These are phyloP conservation scores for Fusarium decemcellulare DNA, from an alignment of 2,329 filamentous ascomycete species.

Conservation along the genomic window DNA sequence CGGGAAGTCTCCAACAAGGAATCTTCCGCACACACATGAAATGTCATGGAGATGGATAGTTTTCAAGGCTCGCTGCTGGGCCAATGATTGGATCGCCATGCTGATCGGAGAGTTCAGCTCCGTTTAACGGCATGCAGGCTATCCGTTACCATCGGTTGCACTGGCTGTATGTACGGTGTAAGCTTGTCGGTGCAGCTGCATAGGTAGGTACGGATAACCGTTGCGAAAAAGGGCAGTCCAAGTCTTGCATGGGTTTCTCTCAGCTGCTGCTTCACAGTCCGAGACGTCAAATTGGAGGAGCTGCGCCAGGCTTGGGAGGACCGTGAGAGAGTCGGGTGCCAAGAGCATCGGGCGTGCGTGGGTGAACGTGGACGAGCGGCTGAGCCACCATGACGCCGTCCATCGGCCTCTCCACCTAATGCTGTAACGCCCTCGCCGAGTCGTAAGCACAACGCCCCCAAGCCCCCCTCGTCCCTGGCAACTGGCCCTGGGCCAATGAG, in stretches of 20 bases:
- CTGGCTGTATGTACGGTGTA: background rate
- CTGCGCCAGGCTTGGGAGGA: conserved; percentile 34
- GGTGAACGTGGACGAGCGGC: conserved; percentile 25
- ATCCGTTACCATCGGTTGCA: background rate
- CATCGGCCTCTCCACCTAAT: background rate
- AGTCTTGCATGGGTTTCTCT: conserved; percentile 8
- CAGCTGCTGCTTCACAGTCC: conserved; percentile 31
- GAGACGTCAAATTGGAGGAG: conserved; percentile 26
- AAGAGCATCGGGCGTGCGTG: background rate
- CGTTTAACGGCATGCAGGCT: conserved; percentile 6
- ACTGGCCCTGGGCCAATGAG: conserved; percentile 4
- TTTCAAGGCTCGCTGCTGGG: conserved; percentile 23
- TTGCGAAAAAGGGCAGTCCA: background rate
- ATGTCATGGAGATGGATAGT: no score
- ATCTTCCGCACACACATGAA: conserved; percentile 5
- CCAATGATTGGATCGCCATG: conserved; percentile 41
- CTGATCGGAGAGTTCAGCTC: conserved; percentile 29
- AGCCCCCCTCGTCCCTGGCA: conserved; percentile 3
- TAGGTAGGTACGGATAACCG: background rate
- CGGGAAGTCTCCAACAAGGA: conserved; percentile 26
- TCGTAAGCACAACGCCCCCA: conserved; percentile 42
- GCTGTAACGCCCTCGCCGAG: conserved; percentile 33
- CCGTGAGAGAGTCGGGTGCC: conserved; percentile 14
- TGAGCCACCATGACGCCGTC: conserved; percentile 20
- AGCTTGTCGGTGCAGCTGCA: background rate